Evolutionary conservation across 768 basidiomycete genomes (phyloP), one percentile per base, ranked within the genome.

Genomic region (Exsudoporus frostii): DNA sequence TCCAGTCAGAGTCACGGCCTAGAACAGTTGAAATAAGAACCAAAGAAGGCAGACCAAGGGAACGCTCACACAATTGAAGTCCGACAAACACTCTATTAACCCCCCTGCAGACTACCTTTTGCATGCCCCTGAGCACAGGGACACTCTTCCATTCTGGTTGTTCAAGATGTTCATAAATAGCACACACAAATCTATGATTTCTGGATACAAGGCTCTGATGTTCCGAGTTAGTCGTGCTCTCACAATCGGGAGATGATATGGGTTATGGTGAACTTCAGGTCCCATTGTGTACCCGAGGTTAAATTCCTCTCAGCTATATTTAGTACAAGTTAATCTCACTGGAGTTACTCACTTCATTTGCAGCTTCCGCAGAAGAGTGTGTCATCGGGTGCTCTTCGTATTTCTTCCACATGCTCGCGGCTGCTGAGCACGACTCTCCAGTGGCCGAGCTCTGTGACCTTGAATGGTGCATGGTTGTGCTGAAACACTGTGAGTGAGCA

Each of bases 231-330:
- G 59, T 30, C 64, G 62, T 3, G 48, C 45, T 7, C 34, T 15
- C 17, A 36, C 17, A 36, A 36, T 36, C 8, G 17, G 34, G 9
- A 17, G 8, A n/a, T 36, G 75, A 40, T 73, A 74, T 3, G 44
- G 48, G 52, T 72, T 65, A 2, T 63, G 37, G 9, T 56, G 29
- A 27, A 75, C 42, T 33, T 73, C 59, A 0, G 57, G 56, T 0
- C 74, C 74, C 0, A 82, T 27, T 0, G 75, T 76, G 53, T 78
- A 73, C 1, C 70, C 64, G 7, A 64, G 45, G 19, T 76, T 72
- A 19, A 45, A 3, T 1, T 56, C 39, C 79, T 81, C 34, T 45
- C 7, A 1, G 7, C 9, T n/a, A n/a, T 10, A 14, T 25, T 32
- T 3, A 39, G 20, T 22, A 24, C 38, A 20, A 42, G 17, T 3